Base-by-base conservation (phyloP, 2,329 filamentous ascomycete genomes). In the Lasiodiplodia theobromae region DNA sequence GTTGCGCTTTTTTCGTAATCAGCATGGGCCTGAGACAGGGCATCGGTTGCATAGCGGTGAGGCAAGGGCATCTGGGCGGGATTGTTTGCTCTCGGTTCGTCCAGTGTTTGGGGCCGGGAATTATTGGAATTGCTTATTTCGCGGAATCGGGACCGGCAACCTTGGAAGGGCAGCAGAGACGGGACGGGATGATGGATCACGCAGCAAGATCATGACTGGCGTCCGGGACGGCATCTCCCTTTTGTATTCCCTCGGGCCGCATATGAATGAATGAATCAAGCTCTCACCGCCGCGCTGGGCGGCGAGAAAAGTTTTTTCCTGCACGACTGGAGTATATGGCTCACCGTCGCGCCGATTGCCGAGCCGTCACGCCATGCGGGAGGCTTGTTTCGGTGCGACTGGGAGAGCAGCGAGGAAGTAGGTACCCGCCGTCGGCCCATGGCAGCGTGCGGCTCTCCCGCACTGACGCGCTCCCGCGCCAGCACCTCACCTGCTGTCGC, bases 191-290 rank as follows among this genome's bases (percentile, higher is more conserved):
- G 31, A 64, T 52, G 47, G 44, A 64, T 64, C 44, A 64, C 47
- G 47, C 58, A 34, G 58, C 58, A 62, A 49, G 47, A 62, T 49
- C 44, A 63, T 60, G 57, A 60, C 38, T 49, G 58, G 58, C 58
- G 58, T 62, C 40, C 58, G 25, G 60, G 60, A 64, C 60, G 60
- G 60, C 11, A 64, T 64, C 60, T 52, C 60, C 60, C 60, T 64
- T 64, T 64, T 64, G 60, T 64, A 64, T 52, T 64, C 60, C 71
- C 66, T 14, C 60, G 31, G 67, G 67, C 56, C 58, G 58, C 58
- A 63, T 38, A 64, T 64, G 60, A 64, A 64, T 64, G 60, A 64
- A 64, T 64, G 60, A 64, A 64, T 64, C 60, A 64, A 64, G 60
- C 58, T 28, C 21, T 60, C 38, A 66, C 21, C 44, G 60, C 56